Percentiles rank a stretch among this genome's conserved stretches.
These are phyloP conservation scores for Sutorius australiensis DNA, from an alignment of 768 basidiomycete genomes.

Conservation along the genomic window DNA sequence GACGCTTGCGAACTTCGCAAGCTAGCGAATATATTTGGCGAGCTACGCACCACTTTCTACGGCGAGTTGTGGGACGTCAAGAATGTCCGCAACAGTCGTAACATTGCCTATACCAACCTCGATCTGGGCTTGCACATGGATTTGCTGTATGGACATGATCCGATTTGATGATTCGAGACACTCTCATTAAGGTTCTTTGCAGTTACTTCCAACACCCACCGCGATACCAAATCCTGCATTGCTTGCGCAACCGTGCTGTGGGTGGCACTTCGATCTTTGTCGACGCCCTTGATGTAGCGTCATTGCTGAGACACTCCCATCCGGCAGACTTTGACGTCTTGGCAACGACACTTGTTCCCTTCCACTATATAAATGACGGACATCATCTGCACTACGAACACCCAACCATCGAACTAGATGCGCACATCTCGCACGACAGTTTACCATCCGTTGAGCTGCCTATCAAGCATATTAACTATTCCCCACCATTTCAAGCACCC, in stretches of 20 bases:
- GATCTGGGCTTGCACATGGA: conserved; percentile 91
- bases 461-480: conserved; percentile 80
- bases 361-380: conserved; percentile 89
- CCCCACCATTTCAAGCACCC: conserved; percentile 92
- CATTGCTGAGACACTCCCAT: conserved; percentile 42
- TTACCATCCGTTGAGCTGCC: conserved; percentile 10
- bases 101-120: conserved; percentile 94
- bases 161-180: neutral
- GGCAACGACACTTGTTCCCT: conserved; percentile 64
- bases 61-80: conserved; percentile 87
- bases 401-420: conserved; percentile 67
- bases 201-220: conserved; percentile 93
- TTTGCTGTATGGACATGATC: conserved; percentile 61
- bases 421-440: conserved; percentile 10
- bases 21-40: conserved; percentile 68
- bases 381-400: conserved; percentile 75
- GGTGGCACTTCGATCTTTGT: conserved; percentile 88
- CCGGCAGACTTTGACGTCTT: conserved; percentile 58
- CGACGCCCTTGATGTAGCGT: conserved; percentile 69
- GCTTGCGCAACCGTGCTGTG: conserved; percentile 74
- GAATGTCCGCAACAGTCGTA: conserved; percentile 67
- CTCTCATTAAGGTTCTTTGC: conserved; percentile 8
- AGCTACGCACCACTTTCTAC: conserved; percentile 85
- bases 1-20: conserved; percentile 60
- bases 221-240: conserved; percentile 89